Evolutionary conservation across 1,284 basidiomycete genomes (phyloP), one percentile per base, ranked within the genome.

Genomic region (Trametes polyzona): DNA sequence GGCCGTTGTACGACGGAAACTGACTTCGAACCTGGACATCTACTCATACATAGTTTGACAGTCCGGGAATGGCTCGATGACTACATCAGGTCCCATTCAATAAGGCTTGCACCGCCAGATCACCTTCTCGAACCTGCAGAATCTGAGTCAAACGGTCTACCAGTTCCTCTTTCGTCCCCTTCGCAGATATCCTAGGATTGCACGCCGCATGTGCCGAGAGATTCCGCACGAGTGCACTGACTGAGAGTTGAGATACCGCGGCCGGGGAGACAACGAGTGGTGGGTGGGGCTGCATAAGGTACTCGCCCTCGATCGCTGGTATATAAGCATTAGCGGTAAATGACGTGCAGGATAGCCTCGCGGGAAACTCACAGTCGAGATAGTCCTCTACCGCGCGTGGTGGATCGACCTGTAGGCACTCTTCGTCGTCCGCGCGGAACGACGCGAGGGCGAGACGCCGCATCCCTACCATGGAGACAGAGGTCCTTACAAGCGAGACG

Each of bases 401-500:
- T 30, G 85, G 76, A 63, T 83, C 79, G 52, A 87, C 71, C 47
- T 79, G 76, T 39, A 84, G 41, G 9, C 5, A 40, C 71, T 12
- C 73, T 59, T 6, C 76, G 72, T 19, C 72, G 63, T 19, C 77
- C 73, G 43, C 52, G 44, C 1, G 69, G 63, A 40, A 67, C 59
- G 37, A 81, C n/a, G 66, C 65, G 3, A 64, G 64, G 0, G 80
- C 80, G 19, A 87, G 72, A 8, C 73, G 73, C 32, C 86, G 80
- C 30, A 88, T 69, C 1, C 86, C 86, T 3, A 69, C 67, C 78
- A 87, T 87, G 21, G 73, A 72, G 55, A 88, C 73, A 19, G 70
- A 65, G 0, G 86, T 88, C 30, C 76, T 83, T 16, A 78, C 66
- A 42, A 88, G 73, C 2, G 79, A 79, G 19, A 88, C 74, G 57